These are phyloP conservation scores for Leucaena leucocephala DNA, from an alignment of 306 rosid species.

Conservation along the genomic window DNA sequence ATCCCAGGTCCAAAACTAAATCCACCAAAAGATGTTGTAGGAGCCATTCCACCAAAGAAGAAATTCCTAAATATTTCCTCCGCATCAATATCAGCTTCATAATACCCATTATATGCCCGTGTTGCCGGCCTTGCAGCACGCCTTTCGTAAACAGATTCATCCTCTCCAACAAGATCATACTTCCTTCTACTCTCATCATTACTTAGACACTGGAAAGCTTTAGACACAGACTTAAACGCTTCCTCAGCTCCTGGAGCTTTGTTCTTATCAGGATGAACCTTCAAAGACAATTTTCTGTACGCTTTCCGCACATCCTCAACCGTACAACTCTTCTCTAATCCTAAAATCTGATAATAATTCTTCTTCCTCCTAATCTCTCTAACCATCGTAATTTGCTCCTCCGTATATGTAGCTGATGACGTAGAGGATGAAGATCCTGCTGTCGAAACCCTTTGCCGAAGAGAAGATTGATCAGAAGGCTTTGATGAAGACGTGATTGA, in stretches of 20 bases:
- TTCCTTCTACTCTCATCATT: constrained; percentile 66
- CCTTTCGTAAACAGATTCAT: constrained; percentile 69
- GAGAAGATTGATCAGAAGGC: constrained; percentile 58
- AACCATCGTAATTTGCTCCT: constrained; percentile 72
- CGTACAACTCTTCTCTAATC: constrained; percentile 77
- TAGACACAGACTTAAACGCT: constrained; percentile 84
- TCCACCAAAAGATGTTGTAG: constrained; percentile 68
- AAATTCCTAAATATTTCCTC: constrained; percentile 91
- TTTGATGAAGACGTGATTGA: constrained; percentile 39
- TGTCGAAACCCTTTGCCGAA: constrained; percentile 60
- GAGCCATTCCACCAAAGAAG: constrained; percentile 94
- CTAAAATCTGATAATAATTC: constrained; percentile 84
- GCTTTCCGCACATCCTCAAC: constrained; percentile 87
- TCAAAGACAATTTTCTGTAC: constrained; percentile 79
- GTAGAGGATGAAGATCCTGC: constrained; percentile 49
- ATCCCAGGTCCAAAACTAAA: constrained; percentile 76
- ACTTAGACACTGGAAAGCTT: constrained; percentile 92
- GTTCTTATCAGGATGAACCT: constrained; percentile 98
- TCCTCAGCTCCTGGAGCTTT: constrained; percentile 91
- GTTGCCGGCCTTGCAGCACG: constrained; percentile 48
- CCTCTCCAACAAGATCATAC: constrained; percentile 77
- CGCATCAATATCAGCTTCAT: constrained; percentile 81
- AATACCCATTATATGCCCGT: constrained; percentile 64
- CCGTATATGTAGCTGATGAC: constrained; percentile 46
- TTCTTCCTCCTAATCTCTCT: constrained; percentile 80